Evolutionary conservation across 1,284 basidiomycete genomes (phyloP).

Genomic region (Inonotus obliquus): DNA sequence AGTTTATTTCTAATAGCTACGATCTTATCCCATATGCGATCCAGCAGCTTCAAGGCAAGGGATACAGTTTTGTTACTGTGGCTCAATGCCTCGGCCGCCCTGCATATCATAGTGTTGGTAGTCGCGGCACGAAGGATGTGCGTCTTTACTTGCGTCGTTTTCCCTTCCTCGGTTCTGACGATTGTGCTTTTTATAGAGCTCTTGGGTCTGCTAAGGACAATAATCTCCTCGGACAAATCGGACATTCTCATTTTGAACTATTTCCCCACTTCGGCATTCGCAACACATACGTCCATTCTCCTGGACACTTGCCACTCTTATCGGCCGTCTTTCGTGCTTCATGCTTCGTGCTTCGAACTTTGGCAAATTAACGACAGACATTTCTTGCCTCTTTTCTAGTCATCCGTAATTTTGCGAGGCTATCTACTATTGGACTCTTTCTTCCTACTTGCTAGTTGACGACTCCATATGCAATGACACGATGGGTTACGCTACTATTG

Average conservation of each 20-base stretch:
- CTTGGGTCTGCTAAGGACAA: conserved; percentile 16
- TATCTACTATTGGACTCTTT: too few species aligned
- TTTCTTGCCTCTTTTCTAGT: too few species aligned
- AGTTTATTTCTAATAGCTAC: background rate
- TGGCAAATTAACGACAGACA: too few species aligned
- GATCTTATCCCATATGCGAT: conserved; percentile 27
- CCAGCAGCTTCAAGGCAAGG: conserved; percentile 22
- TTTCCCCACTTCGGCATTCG: background rate
- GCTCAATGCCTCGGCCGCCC: conserved; percentile 41
- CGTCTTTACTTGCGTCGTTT: background rate
- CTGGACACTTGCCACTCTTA: too few species aligned
- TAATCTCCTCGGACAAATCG: background rate
- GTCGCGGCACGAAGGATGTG: conserved; percentile 14
- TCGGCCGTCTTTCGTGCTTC: too few species aligned
- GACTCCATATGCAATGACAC: too few species aligned
- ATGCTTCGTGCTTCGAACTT: too few species aligned
- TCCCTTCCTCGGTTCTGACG: background rate
- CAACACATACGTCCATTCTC: too few species aligned
- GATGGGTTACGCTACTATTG: too few species aligned
- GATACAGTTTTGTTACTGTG: conserved; percentile 43
- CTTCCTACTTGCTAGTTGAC: too few species aligned
- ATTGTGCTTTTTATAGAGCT: conserved; percentile 7
- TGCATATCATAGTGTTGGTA: conserved; percentile 2
- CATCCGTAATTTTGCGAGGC: too few species aligned
- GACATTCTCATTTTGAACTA: background rate